Evolutionary conservation across 2,329 filamentous ascomycete species (phyloP).

Genomic region (Talaromyces sp.): DNA sequence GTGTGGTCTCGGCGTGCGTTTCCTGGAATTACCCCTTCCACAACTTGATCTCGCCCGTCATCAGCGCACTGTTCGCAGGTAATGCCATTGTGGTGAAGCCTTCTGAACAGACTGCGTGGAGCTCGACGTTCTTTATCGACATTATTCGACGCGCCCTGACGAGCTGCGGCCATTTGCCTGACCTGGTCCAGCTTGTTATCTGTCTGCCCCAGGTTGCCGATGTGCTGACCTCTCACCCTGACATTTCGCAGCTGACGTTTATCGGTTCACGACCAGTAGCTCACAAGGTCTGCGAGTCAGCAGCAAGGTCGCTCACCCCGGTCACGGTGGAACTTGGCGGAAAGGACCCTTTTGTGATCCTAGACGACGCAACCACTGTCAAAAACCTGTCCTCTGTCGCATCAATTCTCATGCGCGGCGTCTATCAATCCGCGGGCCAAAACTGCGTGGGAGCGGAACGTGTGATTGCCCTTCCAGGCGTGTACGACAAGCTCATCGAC

Average conservation of each 20-base stretch:
- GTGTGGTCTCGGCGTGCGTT: constrained; percentile 86
- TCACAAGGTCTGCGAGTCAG: constrained; percentile 79
- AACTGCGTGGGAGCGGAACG: constrained; percentile 98
- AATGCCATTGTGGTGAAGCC: constrained; percentile 92
- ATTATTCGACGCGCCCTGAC: constrained; percentile 74
- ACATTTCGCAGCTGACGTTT: constrained; percentile 86
- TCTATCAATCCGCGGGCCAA: constrained; percentile 92
- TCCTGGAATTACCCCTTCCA: constrained; percentile 98
- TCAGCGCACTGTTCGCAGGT: constrained; percentile 84
- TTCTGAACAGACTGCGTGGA: constrained; percentile 95
- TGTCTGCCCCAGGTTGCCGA: constrained; percentile 84
- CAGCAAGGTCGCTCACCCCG: constrained; percentile 80
- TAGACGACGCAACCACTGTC: constrained; percentile 65
- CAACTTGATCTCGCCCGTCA: constrained; percentile 86
- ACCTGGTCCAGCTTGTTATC: constrained; percentile 76
- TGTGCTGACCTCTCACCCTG: constrained; percentile 78
- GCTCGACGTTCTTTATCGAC: constrained; percentile 71
- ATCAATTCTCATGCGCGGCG: constrained; percentile 82
- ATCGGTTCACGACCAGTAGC: constrained; percentile 87
- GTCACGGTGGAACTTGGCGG: constrained; percentile 89
- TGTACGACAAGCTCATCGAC: constrained; percentile 69
- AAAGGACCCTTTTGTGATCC: constrained; percentile 86
- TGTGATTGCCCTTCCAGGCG: constrained; percentile 71
- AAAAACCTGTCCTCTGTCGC: constrained; percentile 64
- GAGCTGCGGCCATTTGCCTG: constrained; percentile 75